Base-by-base conservation (phyloP, 441 rosid species). In the Isatis lusitanica region DNA sequence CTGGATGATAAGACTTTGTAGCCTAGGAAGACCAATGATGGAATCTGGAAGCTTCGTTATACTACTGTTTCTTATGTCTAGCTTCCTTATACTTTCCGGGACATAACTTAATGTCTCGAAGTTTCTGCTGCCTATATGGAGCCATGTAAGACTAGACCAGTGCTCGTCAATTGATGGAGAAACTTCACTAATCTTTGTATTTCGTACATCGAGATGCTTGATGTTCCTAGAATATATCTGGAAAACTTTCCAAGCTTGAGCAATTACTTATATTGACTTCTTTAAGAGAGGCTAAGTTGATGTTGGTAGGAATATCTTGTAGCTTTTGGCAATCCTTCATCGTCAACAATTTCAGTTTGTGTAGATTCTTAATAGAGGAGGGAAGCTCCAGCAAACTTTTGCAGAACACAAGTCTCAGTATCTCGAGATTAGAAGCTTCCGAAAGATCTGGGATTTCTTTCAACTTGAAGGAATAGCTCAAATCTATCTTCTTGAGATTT, bases 361-460 rank as follows among this genome's bases (percentile, higher is more conserved):
- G 74, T 48, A 70, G 74, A 26, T 70, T 7, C 1, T 0, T 0
- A 36, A 71, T 13, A 11, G 61, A 75, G 11, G 74, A 63, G 0
- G 78, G 81, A 70, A 80, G 44, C 9, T 50, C 61, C 44, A 24
- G 50, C 42, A 81, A 71, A 9, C 70, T 76, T 10, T 0, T 5
- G 24, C 81, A 78, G 3, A 3, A 5, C 0, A 3, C 6, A 33
- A 83, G 70, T 15, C 30, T 67, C 31, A 80, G 0, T 21, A n/a
- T 24, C 59, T 24, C 1, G 6, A 62, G 74, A 9, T 38, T 70
- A 15, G 42, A 6, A 8, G 74, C 67, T 15, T 61, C 68, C 59
- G 0, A 85, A 78, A 74, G 79, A 44, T 83, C 31, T 16, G 85
- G 85, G 3, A 83, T 43, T 36, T 63, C 47, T 11, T 16, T 26